Base-by-base conservation (phyloP, 2,329 filamentous ascomycete species). In the Fusarium gaditjirri region DNA sequence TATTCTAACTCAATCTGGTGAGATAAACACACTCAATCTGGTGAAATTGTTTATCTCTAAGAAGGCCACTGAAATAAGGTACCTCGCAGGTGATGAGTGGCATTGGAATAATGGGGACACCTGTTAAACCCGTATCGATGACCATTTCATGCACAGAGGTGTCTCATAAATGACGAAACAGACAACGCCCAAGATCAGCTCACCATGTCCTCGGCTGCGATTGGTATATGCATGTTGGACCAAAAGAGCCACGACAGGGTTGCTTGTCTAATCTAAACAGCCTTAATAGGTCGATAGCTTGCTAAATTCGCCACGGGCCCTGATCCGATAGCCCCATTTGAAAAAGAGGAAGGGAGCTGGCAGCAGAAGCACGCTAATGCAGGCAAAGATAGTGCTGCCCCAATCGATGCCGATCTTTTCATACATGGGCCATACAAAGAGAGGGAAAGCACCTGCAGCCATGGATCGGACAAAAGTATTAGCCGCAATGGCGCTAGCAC, bases 381-480 rank as follows among this genome's bases (percentile, higher is more conserved):
- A 54, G 36, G 52, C 52, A 23, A 54, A 54, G 21, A 54, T 54
- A 31, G 52, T 54, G 52, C 52, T 54, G 36, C 52, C 52, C 52
- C 52, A 54, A 29, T 54, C 52, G 21, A 54, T 54, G 25, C 52
- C 52, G 36, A 54, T 54, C 36, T 42, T 54, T 25, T 54, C 27
- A 42, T 54, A 54, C 52, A 54, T 54, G 27, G 52, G 52, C 52
- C 52, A 54, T 9, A 54, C 52, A 42, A 54, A 54, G 8, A 54
- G 52, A 19, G 52, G 52, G 3, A 54, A 54, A 8, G 52, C 52
- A 17, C 52, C 52, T 31, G 52, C 52, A 42, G 52, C 36, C 52
- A 54, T 54, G 36, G 52, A 54, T 54, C 52, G 52, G 25, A 54
- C 52, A 31, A 54, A 54, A 19, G 52, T 54, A 8, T 54, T 54